Evolutionary conservation across 2,329 filamentous ascomycete genomes (phyloP).

Genomic region (Colletotrichum tofieldiae): DNA sequence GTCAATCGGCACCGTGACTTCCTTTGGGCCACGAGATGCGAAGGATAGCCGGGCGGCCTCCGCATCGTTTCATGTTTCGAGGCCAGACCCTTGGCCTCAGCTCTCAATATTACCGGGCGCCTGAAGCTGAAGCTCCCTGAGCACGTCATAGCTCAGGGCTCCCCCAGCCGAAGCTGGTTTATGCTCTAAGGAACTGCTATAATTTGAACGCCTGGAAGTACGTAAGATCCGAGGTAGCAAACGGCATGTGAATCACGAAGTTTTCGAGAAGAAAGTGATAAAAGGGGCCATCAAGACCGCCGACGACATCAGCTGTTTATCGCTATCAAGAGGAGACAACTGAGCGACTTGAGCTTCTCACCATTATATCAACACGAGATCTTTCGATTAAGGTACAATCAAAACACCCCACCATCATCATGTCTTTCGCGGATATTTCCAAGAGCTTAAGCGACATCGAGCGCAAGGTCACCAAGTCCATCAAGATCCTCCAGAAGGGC

Average conservation of each 20-base stretch:
- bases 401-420: not conserved
- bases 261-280: constrained; percentile 14
- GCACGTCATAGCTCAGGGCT: constrained; percentile 39
- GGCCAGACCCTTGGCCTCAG: constrained; percentile 25
- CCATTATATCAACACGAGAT: not conserved
- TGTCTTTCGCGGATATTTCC: constrained; percentile 38
- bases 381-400: not conserved
- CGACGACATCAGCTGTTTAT: fast-evolving
- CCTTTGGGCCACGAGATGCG: constrained; percentile 2
- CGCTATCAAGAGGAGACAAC: not conserved
- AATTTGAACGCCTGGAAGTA: not conserved
- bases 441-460: constrained; percentile 40
- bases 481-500: constrained; percentile 35
- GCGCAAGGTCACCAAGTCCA: constrained; percentile 36
- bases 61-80: constrained; percentile 39
- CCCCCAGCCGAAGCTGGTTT: constrained; percentile 25
- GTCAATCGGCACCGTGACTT: no score
- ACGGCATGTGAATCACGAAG: constrained; percentile 36
- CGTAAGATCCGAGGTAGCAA: constrained; percentile 26
- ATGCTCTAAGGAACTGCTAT: constrained; percentile 25
- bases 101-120: constrained; percentile 12
- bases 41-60: constrained; percentile 38
- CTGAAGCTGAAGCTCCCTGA: constrained; percentile 26
- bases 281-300: constrained; percentile 9
- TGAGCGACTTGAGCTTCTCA: not conserved